Evolutionary conservation across 306 rosid species (phyloP).

Genomic region (Cucurbita pepo): DNA sequence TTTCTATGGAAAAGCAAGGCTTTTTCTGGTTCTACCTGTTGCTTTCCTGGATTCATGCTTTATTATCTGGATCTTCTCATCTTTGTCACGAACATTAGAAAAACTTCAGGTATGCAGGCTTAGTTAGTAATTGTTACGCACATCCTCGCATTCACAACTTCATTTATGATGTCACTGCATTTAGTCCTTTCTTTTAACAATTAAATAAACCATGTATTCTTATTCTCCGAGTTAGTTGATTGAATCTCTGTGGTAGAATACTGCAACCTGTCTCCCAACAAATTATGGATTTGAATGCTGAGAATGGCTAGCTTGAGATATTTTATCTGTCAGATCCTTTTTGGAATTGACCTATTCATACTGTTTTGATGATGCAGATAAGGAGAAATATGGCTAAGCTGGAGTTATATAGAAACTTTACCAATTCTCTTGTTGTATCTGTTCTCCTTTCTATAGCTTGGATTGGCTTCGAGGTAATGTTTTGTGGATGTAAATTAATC

Average conservation of each 20-base stretch:
- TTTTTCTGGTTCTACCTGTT: constrained; percentile 72
- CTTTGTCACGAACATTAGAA: constrained; percentile 74
- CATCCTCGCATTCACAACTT: not conserved
- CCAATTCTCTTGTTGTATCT: constrained; percentile 70
- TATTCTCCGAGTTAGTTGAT: not conserved
- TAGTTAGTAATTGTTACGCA: not conserved
- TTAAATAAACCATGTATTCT: not conserved
- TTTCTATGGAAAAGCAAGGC: constrained; percentile 58
- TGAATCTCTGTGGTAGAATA: not conserved
- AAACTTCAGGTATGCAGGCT: constrained; percentile 57
- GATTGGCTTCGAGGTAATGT: constrained; percentile 92
- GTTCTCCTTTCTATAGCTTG: constrained; percentile 81
- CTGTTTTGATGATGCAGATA: constrained; percentile 30
- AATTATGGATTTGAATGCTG: not conserved
- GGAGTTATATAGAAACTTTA: constrained; percentile 83
- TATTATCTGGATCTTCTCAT: constrained; percentile 83
- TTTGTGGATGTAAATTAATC: not conserved
- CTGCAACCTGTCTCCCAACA: not conserved
- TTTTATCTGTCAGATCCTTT: not conserved
- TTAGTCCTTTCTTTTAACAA: not conserved
- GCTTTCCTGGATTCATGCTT: constrained; percentile 74
- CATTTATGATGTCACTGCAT: not conserved
- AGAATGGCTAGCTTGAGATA: not conserved
- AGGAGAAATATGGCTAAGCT: constrained; percentile 78
- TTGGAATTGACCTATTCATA: not conserved